Evolutionary conservation across 345 rosid species (phyloP).

Genomic region (Lepidium africanum): DNA sequence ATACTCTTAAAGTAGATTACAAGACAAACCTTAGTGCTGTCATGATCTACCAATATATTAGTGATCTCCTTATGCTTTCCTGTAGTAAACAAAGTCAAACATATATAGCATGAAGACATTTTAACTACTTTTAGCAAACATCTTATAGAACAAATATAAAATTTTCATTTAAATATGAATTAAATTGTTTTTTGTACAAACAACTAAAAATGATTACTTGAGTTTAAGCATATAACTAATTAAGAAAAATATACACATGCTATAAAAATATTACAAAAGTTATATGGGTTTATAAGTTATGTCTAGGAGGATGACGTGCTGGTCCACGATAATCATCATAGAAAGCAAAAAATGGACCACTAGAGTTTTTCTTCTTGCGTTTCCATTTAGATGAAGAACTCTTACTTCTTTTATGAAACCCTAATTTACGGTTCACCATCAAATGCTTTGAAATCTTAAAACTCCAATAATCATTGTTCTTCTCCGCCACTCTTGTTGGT

Average conservation of each 20-base stretch:
- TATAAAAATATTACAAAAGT: constrained; percentile 3
- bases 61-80: constrained; percentile 2
- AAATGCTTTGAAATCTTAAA: not conserved
- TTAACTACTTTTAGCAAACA: not conserved
- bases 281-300: constrained; percentile 9
- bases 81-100: constrained; percentile 14
- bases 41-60: not conserved
- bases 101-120: constrained; percentile 7
- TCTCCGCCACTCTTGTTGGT: not conserved
- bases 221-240: not conserved
- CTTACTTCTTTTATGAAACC: constrained; percentile 19
- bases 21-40: constrained; percentile 20
- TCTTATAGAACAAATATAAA: not conserved
- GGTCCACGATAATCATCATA: constrained; percentile 25
- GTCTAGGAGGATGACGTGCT: constrained; percentile 20
- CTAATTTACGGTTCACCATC: constrained; percentile 7
- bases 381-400: constrained; percentile 17
- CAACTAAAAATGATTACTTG: not conserved
- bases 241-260: not conserved
- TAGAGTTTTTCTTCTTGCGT: constrained; percentile 16
- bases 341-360: constrained; percentile 11
- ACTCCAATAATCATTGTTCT: not conserved
- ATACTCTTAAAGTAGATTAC: not conserved
- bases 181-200: not conserved
- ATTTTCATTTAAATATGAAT: not conserved